A percentile compares a stretch with the other conserved stretches of the same genome.
These are phyloP conservation scores for Epichloe bromicola DNA, from an alignment of 2,329 filamentous ascomycete species.

Conservation along the genomic window DNA sequence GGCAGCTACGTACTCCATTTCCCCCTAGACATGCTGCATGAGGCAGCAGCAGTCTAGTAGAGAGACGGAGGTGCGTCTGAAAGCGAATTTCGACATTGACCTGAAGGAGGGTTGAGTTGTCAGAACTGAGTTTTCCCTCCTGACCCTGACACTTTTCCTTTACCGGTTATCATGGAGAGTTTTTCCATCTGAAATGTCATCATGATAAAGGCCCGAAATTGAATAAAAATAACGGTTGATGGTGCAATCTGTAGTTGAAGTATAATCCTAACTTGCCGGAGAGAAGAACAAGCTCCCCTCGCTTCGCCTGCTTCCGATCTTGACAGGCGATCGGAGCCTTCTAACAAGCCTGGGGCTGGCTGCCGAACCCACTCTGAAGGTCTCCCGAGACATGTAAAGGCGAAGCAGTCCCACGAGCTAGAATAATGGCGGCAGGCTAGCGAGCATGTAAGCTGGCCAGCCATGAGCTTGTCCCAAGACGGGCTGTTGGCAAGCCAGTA, in stretches of 20 bases:
- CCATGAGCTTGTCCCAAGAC: conserved; percentile 10
- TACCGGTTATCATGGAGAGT: conserved; percentile 1
- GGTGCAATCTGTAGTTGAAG: background rate
- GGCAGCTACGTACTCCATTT: background rate
- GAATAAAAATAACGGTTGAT: background rate
- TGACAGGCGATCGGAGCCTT: conserved; percentile 8
- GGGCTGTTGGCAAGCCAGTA: conserved; percentile 5
- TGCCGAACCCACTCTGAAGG: conserved; percentile 8
- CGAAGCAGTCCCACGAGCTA: conserved; percentile 5
- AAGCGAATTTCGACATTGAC: background rate
- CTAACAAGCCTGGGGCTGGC: conserved; percentile 3
- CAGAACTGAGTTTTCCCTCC: background rate
- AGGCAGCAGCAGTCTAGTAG: background rate
- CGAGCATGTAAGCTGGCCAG: conserved; percentile 2
- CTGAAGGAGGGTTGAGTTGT: background rate
- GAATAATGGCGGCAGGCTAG: conserved; percentile 6
- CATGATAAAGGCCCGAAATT: background rate
- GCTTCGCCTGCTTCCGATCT: conserved; percentile 5
- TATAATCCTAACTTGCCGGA: conserved; percentile 1
- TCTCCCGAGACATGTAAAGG: conserved; percentile 16
- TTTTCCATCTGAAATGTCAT: background rate
- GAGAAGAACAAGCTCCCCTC: background rate
- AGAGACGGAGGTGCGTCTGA: background rate
- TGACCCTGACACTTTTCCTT: conserved; percentile 1
- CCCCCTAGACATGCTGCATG: background rate